Conservation (phyloP, 495 filamentous ascomycete species). For the Venustampulla echinocandica region DNA sequence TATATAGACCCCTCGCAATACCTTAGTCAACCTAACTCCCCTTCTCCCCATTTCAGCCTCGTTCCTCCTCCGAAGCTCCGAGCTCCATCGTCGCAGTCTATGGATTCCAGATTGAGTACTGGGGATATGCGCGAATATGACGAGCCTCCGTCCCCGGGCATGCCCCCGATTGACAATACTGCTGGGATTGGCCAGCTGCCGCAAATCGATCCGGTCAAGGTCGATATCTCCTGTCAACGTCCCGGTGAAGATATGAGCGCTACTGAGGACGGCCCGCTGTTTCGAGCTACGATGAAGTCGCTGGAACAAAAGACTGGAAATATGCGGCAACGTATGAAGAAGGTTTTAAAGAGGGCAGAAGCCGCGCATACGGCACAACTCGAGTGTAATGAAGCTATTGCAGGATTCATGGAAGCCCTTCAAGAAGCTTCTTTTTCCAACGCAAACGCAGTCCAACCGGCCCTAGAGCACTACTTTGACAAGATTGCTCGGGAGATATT, state of each 20-base stretch:
- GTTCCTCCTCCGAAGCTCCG: constrained; percentile 67
- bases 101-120: constrained; percentile 68
- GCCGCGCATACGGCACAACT: constrained; percentile 70
- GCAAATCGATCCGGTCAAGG: constrained; percentile 47
- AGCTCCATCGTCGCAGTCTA: constrained; percentile 71
- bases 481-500: constrained; percentile 91
- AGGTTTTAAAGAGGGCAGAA: constrained; percentile 85
- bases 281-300: constrained; percentile 93
- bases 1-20: constrained; percentile 16
- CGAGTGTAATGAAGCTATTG: constrained; percentile 75
- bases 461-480: constrained; percentile 95
- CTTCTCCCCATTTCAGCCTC: constrained; percentile 58
- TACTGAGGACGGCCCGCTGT: constrained; percentile 88
- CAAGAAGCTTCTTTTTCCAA: constrained; percentile 84
- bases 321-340: constrained; percentile 89
- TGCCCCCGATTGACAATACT: constrained; percentile 37
- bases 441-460: constrained; percentile 89
- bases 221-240: constrained; percentile 78
- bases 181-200: background rate
- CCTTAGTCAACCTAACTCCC: constrained; percentile 36
- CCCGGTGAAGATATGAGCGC: constrained; percentile 81
- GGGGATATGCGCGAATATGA: constrained; percentile 34
- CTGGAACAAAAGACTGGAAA: constrained; percentile 95
- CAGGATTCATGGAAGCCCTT: constrained; percentile 77
- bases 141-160: constrained; percentile 58